Evolutionary conservation across 495 filamentous ascomycete genomes (phyloP).

Genomic region (Tuber borchii): DNA sequence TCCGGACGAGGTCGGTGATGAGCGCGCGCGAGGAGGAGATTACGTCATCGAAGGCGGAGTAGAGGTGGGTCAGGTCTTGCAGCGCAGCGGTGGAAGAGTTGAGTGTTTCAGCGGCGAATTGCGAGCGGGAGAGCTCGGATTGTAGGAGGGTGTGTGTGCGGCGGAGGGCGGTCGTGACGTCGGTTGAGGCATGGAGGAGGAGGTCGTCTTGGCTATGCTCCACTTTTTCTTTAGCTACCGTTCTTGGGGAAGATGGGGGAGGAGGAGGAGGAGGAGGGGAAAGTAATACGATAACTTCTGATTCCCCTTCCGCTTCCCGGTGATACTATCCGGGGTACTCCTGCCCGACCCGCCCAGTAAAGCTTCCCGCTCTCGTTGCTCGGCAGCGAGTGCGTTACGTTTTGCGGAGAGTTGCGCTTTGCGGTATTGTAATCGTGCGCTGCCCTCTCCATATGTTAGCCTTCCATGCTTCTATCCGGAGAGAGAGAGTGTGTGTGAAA

Average conservation of each 20-base stretch:
- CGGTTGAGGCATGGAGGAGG: slow-evolving; percentile 62
- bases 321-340: slow-evolving; percentile 39
- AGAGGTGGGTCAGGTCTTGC: slow-evolving; percentile 67
- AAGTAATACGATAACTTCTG: slow-evolving; percentile 4
- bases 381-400: slow-evolving; percentile 47
- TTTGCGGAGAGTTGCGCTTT: slow-evolving; percentile 62
- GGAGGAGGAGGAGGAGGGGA: background rate
- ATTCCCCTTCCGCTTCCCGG: slow-evolving; percentile 28
- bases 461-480: slow-evolving; percentile 16
- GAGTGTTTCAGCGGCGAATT: slow-evolving; percentile 82
- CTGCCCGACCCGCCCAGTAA: slow-evolving; percentile 55
- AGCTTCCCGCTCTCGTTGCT: slow-evolving; percentile 67
- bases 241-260: slow-evolving; percentile 1
- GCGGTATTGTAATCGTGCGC: slow-evolving; percentile 68
- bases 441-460: slow-evolving; percentile 40
- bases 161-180: slow-evolving; percentile 77
- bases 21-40: slow-evolving; percentile 66
- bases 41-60: slow-evolving; percentile 68
- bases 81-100: slow-evolving; percentile 74
- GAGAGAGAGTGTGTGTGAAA: slow-evolving; percentile 4
- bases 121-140: slow-evolving; percentile 69
- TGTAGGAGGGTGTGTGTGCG: slow-evolving; percentile 80
- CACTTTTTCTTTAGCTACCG: slow-evolving; percentile 3
- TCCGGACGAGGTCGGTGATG: slow-evolving; percentile 68
- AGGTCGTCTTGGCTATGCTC: slow-evolving; percentile 58